Conservation (phyloP, 805 yeast species). For the Starmera dryadoides region DNA sequence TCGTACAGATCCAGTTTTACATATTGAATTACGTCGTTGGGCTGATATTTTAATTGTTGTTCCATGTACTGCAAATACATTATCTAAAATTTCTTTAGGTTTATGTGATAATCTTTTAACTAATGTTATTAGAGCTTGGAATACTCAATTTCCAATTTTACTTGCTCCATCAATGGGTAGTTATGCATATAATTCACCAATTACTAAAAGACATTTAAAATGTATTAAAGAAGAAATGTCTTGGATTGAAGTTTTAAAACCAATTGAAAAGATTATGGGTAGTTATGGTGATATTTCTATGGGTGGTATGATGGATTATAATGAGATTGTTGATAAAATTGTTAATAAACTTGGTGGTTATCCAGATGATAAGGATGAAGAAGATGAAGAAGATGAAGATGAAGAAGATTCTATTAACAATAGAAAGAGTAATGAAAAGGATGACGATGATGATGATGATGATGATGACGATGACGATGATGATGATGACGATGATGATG, state of each 20-base stretch:
- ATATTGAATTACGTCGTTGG: conserved; percentile 93
- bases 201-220: conserved; percentile 77
- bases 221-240: conserved; percentile 85
- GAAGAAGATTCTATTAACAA: conserved; percentile 39
- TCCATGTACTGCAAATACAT: conserved; percentile 91
- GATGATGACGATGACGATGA: conserved; percentile 38
- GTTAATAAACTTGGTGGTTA: conserved; percentile 63
- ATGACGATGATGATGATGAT: conserved; percentile 37
- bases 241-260: conserved; percentile 89
- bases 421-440: conserved; percentile 39
- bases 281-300: conserved; percentile 97
- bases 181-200: conserved; percentile 81
- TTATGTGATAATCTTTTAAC: conserved; percentile 89
- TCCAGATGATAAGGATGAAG: conserved; percentile 49
- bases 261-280: conserved; percentile 89
- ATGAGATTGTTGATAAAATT: conserved; percentile 82
- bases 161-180: conserved; percentile 96
- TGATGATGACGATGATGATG: conserved; percentile 33
- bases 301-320: conserved; percentile 99
- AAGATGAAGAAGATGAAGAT: conserved; percentile 37
- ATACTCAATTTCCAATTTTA: conserved; percentile 79
- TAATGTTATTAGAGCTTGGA: conserved; percentile 92
- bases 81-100: conserved; percentile 85
- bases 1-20: conserved; percentile 86
- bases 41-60: conserved; percentile 90